A percentile compares a stretch with the other conserved stretches of the same genome.
These are phyloP conservation scores for Phytophthora melonis DNA, from an alignment of 352 stramenopile genomes.

Conservation along the genomic window DNA sequence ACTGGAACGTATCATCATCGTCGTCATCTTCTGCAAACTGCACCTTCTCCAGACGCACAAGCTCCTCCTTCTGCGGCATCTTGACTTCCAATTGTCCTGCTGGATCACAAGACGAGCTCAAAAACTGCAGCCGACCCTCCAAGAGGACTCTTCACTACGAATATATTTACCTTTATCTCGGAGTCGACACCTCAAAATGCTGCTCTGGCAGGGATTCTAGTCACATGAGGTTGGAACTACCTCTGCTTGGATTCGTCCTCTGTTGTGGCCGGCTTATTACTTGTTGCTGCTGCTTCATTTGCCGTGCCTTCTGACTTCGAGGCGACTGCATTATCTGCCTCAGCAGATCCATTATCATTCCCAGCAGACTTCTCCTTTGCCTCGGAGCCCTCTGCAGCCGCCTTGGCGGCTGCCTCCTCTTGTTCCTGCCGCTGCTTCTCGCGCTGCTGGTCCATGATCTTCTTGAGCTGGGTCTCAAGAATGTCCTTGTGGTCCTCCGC, in stretches of 20 bases:
- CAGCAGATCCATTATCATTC: neutral
- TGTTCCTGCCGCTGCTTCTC: slow-evolving; percentile 58
- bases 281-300: slow-evolving; percentile 7
- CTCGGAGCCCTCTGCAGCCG: slow-evolving; percentile 15
- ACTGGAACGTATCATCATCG: slow-evolving; percentile 86
- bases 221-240: slow-evolving; percentile 13
- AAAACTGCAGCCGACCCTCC: slow-evolving; percentile 7
- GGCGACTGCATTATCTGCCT: slow-evolving; percentile 4
- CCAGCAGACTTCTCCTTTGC: slow-evolving; percentile 1
- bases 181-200: neutral
- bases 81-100: neutral
- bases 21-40: slow-evolving; percentile 88
- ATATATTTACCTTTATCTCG: slow-evolving; percentile 35
- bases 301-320: neutral
- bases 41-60: slow-evolving; percentile 90
- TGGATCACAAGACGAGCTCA: slow-evolving; percentile 8
- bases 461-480: slow-evolving; percentile 74
- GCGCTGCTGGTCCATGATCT: slow-evolving; percentile 68
- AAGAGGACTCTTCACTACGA: slow-evolving; percentile 32
- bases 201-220: slow-evolving; percentile 7
- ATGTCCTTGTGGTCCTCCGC: slow-evolving; percentile 79
- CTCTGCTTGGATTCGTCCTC: slow-evolving; percentile 24
- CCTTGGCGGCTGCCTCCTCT: slow-evolving; percentile 25
- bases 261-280: slow-evolving; percentile 16
- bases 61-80: slow-evolving; percentile 65